A percentile compares a stretch with the other conserved stretches of the same genome.
Evolutionary conservation across 345 rosid species (phyloP).

Genomic region (Populus simonii): DNA sequence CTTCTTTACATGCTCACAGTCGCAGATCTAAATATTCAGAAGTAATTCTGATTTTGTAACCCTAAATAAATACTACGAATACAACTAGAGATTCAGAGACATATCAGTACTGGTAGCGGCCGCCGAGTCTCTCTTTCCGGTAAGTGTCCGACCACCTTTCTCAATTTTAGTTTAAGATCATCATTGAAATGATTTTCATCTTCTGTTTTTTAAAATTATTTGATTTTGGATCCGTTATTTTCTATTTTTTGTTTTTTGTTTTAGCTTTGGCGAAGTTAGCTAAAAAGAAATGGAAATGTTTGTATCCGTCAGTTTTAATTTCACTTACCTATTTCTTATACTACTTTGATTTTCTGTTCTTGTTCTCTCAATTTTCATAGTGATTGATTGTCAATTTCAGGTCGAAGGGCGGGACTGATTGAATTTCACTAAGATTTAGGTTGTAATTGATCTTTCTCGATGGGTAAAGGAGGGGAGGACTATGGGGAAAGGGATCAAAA

Average conservation of each 20-base stretch:
- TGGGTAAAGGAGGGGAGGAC: constrained; percentile 70
- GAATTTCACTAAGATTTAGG: constrained; percentile 1
- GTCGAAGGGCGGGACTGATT: not conserved
- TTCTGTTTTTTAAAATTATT: not conserved
- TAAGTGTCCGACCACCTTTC: not conserved
- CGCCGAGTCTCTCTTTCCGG: not conserved
- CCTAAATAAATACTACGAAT: not conserved
- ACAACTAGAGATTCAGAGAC: not conserved
- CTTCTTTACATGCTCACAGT: constrained; percentile 1
- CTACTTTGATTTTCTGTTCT: not conserved
- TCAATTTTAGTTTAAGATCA: not conserved
- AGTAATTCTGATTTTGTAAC: constrained; percentile 4
- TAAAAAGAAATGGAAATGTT: not conserved
- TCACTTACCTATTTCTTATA: not conserved
- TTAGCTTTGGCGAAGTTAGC: not conserved
- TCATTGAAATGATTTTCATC: not conserved
- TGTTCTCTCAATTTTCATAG: not conserved
- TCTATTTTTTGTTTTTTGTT: not conserved
- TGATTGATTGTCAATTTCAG: not conserved
- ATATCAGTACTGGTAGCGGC: not conserved
- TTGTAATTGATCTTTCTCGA: constrained; percentile 23
- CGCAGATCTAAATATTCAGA: not conserved
- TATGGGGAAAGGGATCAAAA: constrained; percentile 32
- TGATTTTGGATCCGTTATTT: not conserved
- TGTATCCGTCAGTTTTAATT: not conserved